phyloP scores from a whole-genome alignment of 306 rosid genomes.

The Sechiopsis laciniata region DNA sequence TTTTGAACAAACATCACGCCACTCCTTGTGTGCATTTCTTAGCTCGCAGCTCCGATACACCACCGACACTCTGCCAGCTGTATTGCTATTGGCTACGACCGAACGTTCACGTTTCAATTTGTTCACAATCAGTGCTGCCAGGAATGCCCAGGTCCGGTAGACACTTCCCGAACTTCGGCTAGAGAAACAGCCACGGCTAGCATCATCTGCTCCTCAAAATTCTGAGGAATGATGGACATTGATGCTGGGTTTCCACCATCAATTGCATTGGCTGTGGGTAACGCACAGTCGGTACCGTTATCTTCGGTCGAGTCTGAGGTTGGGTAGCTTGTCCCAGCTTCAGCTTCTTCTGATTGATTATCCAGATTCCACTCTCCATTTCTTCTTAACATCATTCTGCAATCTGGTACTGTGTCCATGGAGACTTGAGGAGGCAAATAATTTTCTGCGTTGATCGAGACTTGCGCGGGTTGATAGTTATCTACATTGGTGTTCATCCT shows the following conservation, averaged over 20 bases:
- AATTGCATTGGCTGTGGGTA: conserved; percentile 40
- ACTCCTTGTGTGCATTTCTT: conserved; percentile 30
- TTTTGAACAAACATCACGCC: conserved; percentile 5
- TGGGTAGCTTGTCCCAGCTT: conserved; percentile 51
- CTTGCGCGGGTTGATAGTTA: conserved; percentile 36
- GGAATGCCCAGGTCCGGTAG: conserved; percentile 55
- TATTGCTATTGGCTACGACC: conserved; percentile 25
- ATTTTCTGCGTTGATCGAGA: conserved; percentile 34
- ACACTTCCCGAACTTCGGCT: conserved; percentile 67
- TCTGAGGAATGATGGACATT: conserved; percentile 66
- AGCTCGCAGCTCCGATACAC: conserved; percentile 19
- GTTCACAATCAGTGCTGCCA: conserved; percentile 50
- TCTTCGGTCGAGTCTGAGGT: conserved; percentile 53
- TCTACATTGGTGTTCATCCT: conserved; percentile 39
- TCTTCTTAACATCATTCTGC: conserved; percentile 31
- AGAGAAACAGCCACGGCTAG: conserved; percentile 92
- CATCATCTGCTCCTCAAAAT: conserved; percentile 98
- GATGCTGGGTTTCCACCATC: conserved; percentile 47
- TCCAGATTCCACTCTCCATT: conserved; percentile 53
- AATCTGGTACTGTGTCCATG: conserved; percentile 34
- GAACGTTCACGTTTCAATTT: neutral
- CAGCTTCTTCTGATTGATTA: conserved; percentile 50
- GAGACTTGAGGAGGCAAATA: conserved; percentile 46
- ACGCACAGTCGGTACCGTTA: conserved; percentile 29
- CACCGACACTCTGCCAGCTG: conserved; percentile 22